These are phyloP conservation scores for Suillus placidus DNA, from an alignment of 768 basidiomycete species.

Conservation along the genomic window DNA sequence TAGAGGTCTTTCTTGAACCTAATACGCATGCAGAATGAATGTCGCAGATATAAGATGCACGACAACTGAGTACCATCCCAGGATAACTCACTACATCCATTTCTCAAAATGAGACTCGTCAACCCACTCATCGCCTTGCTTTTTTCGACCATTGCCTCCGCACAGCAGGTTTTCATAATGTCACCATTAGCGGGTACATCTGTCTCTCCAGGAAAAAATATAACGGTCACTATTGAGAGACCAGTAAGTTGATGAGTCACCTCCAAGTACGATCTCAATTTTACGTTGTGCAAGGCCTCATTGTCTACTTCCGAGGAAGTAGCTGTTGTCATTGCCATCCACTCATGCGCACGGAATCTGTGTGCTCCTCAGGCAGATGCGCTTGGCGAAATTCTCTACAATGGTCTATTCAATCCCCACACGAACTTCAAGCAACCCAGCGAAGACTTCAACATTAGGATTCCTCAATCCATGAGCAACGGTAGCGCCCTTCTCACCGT, in stretches of 20 bases:
- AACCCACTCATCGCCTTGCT: not conserved
- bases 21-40: not conserved
- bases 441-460: slow-evolving; percentile 3
- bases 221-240: not conserved
- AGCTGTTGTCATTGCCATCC: slow-evolving; percentile 36
- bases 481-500: slow-evolving; percentile 2
- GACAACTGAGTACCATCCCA: not conserved
- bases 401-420: slow-evolving; percentile 30
- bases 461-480: not conserved
- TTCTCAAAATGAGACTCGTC: not conserved
- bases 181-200: not conserved
- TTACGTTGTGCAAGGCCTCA: slow-evolving; percentile 22
- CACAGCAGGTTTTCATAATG: not conserved
- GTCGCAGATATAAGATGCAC: not conserved
- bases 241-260: slow-evolving; percentile 1
- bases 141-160: not conserved
- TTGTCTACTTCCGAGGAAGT: slow-evolving; percentile 37
- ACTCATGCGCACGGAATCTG: slow-evolving; percentile 23
- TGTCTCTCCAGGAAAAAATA: slow-evolving; percentile 2
- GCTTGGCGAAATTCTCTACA: slow-evolving; percentile 35
- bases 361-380: slow-evolving; percentile 22
- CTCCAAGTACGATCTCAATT: not conserved
- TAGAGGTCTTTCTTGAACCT: not conserved
- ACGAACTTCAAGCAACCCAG: not conserved
- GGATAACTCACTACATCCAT: not conserved